Conservation (phyloP, 169 alveolate genomes). For the Cyclospora cayetanensis region DNA sequence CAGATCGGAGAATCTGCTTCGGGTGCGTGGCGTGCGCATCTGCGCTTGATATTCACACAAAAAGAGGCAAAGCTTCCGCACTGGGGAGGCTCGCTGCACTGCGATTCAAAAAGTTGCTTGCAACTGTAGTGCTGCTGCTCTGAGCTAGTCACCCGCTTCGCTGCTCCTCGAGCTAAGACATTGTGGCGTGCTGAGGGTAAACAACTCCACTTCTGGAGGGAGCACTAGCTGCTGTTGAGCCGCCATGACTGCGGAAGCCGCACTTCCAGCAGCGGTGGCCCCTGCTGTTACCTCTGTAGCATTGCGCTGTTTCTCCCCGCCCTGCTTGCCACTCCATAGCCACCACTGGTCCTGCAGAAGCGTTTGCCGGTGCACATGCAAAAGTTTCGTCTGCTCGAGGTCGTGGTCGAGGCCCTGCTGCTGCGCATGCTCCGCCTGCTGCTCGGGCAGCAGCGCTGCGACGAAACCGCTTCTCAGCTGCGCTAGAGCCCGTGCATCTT, state of each 20-base stretch:
- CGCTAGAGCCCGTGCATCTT: background rate
- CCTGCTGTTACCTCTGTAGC: background rate
- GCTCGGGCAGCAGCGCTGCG: slow-evolving; percentile 4
- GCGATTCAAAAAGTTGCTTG: no score
- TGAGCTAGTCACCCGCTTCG: background rate
- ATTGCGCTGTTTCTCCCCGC: background rate
- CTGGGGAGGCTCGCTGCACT: no score
- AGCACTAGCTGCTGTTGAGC: background rate
- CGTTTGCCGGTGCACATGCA: background rate
- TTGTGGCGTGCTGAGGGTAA: background rate
- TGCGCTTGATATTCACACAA: no score
- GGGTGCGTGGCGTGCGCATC: no score
- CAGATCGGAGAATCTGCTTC: no score
- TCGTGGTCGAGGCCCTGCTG: background rate
- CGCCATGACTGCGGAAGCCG: background rate
- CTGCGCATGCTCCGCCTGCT: slow-evolving; percentile 27
- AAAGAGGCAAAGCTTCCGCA: no score
- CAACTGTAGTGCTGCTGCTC: slow-evolving; percentile 38
- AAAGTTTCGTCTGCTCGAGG: background rate
- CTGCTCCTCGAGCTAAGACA: background rate
- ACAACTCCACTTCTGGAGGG: background rate
- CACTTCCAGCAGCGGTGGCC: background rate
- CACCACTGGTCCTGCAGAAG: slow-evolving; percentile 32
- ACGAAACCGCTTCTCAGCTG: background rate
- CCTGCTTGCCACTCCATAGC: background rate